Conservation (phyloP, 805 yeast genomes). For the Ogataea pini region DNA sequence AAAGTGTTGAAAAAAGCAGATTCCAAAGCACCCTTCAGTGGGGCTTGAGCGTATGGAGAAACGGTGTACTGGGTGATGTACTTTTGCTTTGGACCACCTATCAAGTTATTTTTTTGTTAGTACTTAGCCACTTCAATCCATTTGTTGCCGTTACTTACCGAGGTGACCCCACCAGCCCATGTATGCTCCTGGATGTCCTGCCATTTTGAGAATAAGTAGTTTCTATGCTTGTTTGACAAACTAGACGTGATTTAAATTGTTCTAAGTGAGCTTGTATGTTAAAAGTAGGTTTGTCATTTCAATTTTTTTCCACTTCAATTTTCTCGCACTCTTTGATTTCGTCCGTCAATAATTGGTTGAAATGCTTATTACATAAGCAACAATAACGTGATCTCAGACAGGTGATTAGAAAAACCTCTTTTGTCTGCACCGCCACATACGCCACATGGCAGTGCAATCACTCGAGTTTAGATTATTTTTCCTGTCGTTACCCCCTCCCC, state of each 20-base stretch:
- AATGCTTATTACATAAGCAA: background rate
- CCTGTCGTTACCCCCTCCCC: background rate
- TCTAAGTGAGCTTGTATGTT: background rate
- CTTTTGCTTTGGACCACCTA: slow-evolving; percentile 76
- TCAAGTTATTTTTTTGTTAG: background rate
- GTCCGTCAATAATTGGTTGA: slow-evolving; percentile 8
- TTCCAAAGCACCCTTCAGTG: slow-evolving; percentile 83
- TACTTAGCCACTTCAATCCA: slow-evolving; percentile 3
- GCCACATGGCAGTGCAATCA: background rate
- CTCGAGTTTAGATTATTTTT: background rate
- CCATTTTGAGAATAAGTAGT: slow-evolving; percentile 46
- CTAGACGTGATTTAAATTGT: background rate
- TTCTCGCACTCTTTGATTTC: slow-evolving; percentile 8
- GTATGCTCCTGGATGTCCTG: slow-evolving; percentile 71
- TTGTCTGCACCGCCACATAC: too few species aligned
- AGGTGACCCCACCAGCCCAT: slow-evolving; percentile 98
- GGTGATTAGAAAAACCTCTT: too few species aligned
- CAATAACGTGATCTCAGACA: too few species aligned
- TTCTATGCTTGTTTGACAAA: slow-evolving; percentile 3
- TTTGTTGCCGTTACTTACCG: slow-evolving; percentile 46
- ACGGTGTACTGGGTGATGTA: slow-evolving; percentile 85
- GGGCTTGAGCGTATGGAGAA: slow-evolving; percentile 91
- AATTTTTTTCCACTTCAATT: slow-evolving; percentile 1
- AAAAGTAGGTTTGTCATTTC: background rate
- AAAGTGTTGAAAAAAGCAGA: slow-evolving; percentile 87